Conservation (phyloP, 1,284 basidiomycete genomes). For the Paramarasmius palmivorus region DNA sequence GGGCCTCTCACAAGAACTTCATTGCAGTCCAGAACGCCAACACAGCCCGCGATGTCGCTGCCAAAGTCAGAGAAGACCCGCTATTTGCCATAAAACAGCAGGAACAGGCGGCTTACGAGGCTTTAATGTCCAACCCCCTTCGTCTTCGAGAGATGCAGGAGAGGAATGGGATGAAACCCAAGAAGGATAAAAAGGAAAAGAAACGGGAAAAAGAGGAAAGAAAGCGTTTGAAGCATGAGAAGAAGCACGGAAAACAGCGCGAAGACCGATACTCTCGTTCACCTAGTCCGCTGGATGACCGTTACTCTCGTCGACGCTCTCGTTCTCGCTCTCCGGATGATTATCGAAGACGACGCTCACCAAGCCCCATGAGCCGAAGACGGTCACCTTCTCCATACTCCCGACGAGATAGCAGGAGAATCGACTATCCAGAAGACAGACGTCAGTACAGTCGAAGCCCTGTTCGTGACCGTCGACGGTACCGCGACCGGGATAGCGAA, state of each 20-base stretch:
- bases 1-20: conserved; percentile 85
- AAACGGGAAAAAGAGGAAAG: conserved; percentile 61
- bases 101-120: conserved; percentile 91
- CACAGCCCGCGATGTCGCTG: conserved; percentile 82
- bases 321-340: conserved; percentile 15
- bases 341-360: conserved; percentile 14
- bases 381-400: conserved; percentile 7
- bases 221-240: conserved; percentile 58
- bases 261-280: conserved; percentile 21
- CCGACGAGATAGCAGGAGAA: conserved; percentile 5
- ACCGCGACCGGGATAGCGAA: conserved; percentile 1
- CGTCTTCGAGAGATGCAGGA: conserved; percentile 83
- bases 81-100: conserved; percentile 96
- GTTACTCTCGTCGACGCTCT: conserved; percentile 14
- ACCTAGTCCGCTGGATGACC: conserved; percentile 27
- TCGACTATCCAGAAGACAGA: conserved; percentile 1
- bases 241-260: conserved; percentile 6
- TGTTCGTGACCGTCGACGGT: conserved; percentile 9
- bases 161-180: conserved; percentile 71
- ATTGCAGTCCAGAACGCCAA: conserved; percentile 95
- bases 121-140: conserved; percentile 89
- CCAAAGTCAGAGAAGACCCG: conserved; percentile 96
- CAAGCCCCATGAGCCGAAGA: neutral
- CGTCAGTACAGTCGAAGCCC: conserved; percentile 26
- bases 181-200: conserved; percentile 76